Evolutionary conservation across 441 rosid species (phyloP), one percentile per base, ranked within the genome.

Genomic region (Euphorbia corollata): DNA sequence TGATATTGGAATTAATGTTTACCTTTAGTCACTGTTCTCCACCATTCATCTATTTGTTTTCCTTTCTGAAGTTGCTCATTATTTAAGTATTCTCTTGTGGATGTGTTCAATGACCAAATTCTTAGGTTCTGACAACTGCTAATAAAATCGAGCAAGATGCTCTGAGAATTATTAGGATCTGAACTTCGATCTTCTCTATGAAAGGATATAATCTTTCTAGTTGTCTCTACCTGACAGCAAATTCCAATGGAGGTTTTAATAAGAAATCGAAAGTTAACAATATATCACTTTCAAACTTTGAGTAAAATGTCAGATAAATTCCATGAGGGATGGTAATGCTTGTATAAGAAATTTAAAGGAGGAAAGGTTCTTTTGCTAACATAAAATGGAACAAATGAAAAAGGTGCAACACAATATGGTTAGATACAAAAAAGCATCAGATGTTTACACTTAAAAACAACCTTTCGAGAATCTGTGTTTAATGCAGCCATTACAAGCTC

Each of bases 1-100:
- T 53, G 63, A 67, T 43, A 60, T 34, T 41, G 24, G 54, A 63
- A 71, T 74, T 32, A 5, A 38, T 64, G 68, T 68, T 70, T 82
- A 94, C 98, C 97, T 87, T 94, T 87, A 81, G 82, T 82, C 59
- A 76, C 89, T 74, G 81, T 92, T 79, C 83, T 86, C 99, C 98
- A 91, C 98, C 99, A 94, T 79, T 94, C 99, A 81, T 94, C 97
- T 68, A 91, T 94, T 81, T 91, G 99, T 75, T 86, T 94, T 77
- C 98, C 99, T 75, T 91, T 94, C 80, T 84, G 87, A 77, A 94
- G 84, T 70, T 94, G 97, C 72, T 94, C 98, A 71, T 77, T 87
- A 73, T 89, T 94, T 77, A 91, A 83, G 75, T 79, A 89, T 74
- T 88, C 94, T 82, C 99, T 83, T 41, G 91, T 89, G 68, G 93